Evolutionary conservation across 176 grass and related monocot genomes (phyloP).

Genomic region (Aechmea fasciata): DNA sequence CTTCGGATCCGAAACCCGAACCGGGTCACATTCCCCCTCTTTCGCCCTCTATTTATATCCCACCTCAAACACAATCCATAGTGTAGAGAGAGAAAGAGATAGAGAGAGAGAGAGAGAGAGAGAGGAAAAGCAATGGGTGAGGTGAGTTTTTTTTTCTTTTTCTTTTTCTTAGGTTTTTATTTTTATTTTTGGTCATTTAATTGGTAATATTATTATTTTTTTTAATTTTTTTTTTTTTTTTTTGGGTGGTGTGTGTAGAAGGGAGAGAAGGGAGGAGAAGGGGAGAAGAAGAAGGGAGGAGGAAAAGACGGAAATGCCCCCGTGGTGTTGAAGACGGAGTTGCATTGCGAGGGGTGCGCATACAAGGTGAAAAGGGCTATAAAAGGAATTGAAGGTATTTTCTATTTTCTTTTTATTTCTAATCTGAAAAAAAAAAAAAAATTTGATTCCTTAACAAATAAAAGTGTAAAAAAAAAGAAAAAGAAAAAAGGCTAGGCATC

Average conservation of each 20-base stretch:
- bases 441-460: neutral
- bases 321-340: constrained; percentile 40
- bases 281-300: neutral
- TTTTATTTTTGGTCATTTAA: neutral
- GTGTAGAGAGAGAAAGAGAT: neutral
- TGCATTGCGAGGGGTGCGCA: constrained; percentile 67
- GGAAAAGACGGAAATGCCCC: constrained; percentile 12
- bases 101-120: neutral
- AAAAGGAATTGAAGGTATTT: constrained; percentile 28
- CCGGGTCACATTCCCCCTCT: neutral
- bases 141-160: neutral
- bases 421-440: no score
- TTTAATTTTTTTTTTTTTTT: no score
- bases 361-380: constrained; percentile 40
- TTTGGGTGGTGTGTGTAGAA: neutral
- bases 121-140: neutral
- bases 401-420: neutral
- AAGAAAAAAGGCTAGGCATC: neutral
- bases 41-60: neutral
- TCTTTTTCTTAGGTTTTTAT: neutral
- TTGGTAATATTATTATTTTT: neutral
- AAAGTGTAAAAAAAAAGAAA: neutral
- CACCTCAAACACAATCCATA: neutral
- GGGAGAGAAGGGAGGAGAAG: constrained; percentile 7
- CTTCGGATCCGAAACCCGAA: neutral